A percentile compares a stretch with the other conserved stretches of the same genome.
Evolutionary conservation across 108 stramenopile genomes (phyloP).

Genomic region (Pelagomonas calceolata): DNA sequence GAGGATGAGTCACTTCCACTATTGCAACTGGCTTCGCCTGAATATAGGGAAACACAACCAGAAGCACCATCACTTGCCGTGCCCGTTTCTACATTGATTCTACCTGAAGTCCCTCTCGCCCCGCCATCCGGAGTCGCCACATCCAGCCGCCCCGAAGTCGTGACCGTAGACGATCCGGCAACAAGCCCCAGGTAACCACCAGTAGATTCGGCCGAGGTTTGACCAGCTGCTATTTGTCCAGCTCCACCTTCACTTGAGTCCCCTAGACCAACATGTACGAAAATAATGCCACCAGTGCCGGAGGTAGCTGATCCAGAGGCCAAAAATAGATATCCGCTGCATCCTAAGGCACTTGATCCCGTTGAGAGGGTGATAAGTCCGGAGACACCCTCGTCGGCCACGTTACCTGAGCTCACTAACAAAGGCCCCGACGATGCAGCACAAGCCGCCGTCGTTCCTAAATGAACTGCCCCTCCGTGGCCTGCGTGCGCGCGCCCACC

Average conservation of each 20-base stretch:
- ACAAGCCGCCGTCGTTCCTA: not conserved
- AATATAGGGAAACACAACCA: slow-evolving; percentile 13
- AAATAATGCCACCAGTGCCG: slow-evolving; percentile 22
- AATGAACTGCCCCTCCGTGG: not conserved
- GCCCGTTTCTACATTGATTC: slow-evolving; percentile 27
- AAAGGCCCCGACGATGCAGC: not conserved
- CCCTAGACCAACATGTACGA: slow-evolving; percentile 19
- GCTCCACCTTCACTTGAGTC: slow-evolving; percentile 5
- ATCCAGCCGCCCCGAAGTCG: slow-evolving; percentile 16
- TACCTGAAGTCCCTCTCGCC: slow-evolving; percentile 21
- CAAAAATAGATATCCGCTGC: slow-evolving; percentile 14
- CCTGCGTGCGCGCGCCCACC: not conserved
- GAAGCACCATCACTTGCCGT: slow-evolving; percentile 22
- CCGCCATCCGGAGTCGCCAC: slow-evolving; percentile 28
- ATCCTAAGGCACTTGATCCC: slow-evolving; percentile 14
- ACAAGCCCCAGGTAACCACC: slow-evolving; percentile 7
- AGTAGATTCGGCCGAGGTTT: not conserved
- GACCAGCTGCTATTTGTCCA: not conserved
- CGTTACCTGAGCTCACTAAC: slow-evolving; percentile 7
- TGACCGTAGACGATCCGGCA: slow-evolving; percentile 6
- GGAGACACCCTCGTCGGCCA: slow-evolving; percentile 24
- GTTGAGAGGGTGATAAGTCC: slow-evolving; percentile 19
- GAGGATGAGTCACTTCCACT: no score
- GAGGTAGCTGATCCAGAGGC: slow-evolving; percentile 20
- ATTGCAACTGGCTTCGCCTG: no score